Percentiles rank a stretch among this genome's conserved stretches.
phyloP scores from a whole-genome alignment of 1,139 yeast species.

The Fermentozyma sake region DNA sequence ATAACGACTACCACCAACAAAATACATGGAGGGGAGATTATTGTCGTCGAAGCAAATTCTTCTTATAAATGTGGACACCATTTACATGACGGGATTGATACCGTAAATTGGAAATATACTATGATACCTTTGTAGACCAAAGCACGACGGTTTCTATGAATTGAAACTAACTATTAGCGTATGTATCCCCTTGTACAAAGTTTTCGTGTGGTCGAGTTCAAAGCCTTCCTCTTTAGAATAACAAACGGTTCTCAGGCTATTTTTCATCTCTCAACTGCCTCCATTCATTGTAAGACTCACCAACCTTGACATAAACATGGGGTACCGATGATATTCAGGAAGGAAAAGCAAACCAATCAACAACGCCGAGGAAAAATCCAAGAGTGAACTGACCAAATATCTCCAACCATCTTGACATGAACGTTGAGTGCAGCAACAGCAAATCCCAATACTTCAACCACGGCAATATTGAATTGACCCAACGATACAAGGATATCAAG shows the following conservation, averaged over 20 bases:
- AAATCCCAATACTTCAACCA: conserved; percentile 56
- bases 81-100: conserved; percentile 53
- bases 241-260: conserved; percentile 36
- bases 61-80: conserved; percentile 49
- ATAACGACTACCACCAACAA: conserved; percentile 61
- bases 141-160: conserved; percentile 57
- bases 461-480: conserved; percentile 54
- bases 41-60: conserved; percentile 42
- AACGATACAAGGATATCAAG: conserved; percentile 57
- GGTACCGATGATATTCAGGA: conserved; percentile 51
- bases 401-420: conserved; percentile 55
- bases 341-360: conserved; percentile 43
- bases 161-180: conserved; percentile 48
- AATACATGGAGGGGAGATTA: conserved; percentile 48
- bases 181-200: conserved; percentile 30
- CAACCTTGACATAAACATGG: conserved; percentile 45
- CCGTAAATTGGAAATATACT: conserved; percentile 55
- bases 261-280: conserved; percentile 45
- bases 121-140: conserved; percentile 50
- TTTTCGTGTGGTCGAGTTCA: conserved; percentile 21
- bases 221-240: conserved; percentile 39
- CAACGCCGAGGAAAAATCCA: conserved; percentile 50
- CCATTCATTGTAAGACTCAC: conserved; percentile 56
- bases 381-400: conserved; percentile 54
- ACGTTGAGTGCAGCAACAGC: conserved; percentile 55